phyloP scores from a whole-genome alignment of 306 rosid species.

The Astragalus glycyphyllos region DNA sequence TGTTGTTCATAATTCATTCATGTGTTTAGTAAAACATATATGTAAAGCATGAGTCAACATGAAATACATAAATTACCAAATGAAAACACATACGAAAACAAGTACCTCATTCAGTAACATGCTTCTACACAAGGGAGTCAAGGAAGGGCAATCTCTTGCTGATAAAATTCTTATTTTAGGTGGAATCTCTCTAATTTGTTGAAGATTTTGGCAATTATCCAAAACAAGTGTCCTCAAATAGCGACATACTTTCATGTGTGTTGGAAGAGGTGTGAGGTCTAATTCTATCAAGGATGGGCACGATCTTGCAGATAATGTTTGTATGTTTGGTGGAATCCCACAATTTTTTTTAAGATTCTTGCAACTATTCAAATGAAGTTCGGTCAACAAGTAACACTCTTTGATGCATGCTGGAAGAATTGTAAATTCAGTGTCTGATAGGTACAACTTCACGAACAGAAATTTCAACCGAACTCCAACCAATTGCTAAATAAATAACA shows the following conservation, averaged over 20 bases:
- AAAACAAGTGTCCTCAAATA: background rate
- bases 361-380: conserved; percentile 1
- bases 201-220: background rate
- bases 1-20: too few relatives aligned
- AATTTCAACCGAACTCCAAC: too few relatives aligned
- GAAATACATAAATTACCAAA: too few relatives aligned
- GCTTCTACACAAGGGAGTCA: background rate
- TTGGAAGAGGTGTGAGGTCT: background rate
- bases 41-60: too few relatives aligned
- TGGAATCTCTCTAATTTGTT: background rate
- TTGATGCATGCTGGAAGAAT: background rate
- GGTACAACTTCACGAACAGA: background rate
- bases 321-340: background rate
- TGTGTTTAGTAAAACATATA: too few relatives aligned
- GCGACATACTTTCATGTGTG: background rate
- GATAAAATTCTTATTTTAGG: background rate
- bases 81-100: background rate
- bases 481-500: too few relatives aligned
- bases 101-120: background rate
- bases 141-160: background rate
- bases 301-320: background rate
- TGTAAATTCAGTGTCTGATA: background rate
- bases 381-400: background rate
- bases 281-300: background rate
- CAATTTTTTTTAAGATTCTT: background rate